Percentiles rank a stretch among this genome's conserved stretches.
Evolutionary conservation across 345 rosid genomes (phyloP).

Genomic region (Boechera retrofracta): DNA sequence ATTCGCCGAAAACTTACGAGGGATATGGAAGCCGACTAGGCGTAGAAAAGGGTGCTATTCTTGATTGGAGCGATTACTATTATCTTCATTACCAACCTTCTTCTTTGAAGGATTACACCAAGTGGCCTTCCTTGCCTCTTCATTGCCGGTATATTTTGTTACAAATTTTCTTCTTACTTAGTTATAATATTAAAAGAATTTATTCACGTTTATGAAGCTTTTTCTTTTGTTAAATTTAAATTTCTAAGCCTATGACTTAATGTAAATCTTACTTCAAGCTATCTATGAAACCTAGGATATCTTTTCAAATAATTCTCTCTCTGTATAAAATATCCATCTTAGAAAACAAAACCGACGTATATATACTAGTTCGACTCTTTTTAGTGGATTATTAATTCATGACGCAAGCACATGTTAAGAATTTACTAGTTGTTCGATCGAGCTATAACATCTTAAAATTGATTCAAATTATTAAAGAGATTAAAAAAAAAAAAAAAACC

Average conservation of each 20-base stretch:
- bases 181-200: background rate
- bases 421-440: background rate
- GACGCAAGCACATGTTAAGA: background rate
- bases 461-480: background rate
- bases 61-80: conserved; percentile 94
- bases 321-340: background rate
- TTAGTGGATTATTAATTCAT: background rate
- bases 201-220: background rate
- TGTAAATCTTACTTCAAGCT: background rate
- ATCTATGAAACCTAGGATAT: background rate
- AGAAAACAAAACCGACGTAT: conserved; percentile 14
- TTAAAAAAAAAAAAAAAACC: background rate
- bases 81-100: conserved; percentile 76
- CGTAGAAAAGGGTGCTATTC: conserved; percentile 77
- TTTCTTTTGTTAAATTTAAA: background rate
- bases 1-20: conserved; percentile 80
- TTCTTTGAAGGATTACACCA: conserved; percentile 59
- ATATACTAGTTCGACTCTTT: background rate
- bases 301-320: background rate
- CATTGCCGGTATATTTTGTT: conserved; percentile 60
- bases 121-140: conserved; percentile 77
- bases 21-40: conserved; percentile 97
- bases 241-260: background rate
- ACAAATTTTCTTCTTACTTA: background rate
- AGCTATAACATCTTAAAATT: background rate